Evolutionary conservation across 2,329 filamentous ascomycete species (phyloP), one percentile per base, ranked within the genome.

Genomic region (Lithohypha guttulata): DNA sequence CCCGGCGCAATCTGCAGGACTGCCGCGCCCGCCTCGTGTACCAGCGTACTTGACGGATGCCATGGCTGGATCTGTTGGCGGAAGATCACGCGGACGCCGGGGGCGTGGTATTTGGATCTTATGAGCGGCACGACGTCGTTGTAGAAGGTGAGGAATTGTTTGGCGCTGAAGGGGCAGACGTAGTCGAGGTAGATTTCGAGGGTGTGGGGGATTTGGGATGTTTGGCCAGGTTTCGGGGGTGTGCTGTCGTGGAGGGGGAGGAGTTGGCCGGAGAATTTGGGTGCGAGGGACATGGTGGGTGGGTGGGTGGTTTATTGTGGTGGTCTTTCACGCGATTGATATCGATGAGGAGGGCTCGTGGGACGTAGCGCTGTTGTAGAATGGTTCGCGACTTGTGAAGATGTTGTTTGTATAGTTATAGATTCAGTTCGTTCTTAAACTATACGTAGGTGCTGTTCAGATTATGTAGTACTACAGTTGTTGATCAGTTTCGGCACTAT

Each of bases 51-150:
- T 14, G 81, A 85, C 2, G 89, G 89, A 63, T 96, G 87, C 89
- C 89, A 94, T 10, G 86, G 85, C 65, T 94, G 86, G 54, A 95
- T 76, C 59, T 94, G 86, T 59, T 89, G 87, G 34, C 87, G 81
- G 69, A 95, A 84, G 54, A 96, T 74, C 51, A 93, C 69, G 52
- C 63, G 71, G 2, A 94, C 64, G 45, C 69, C 70, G 3, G 50
- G 48, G 43, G 66, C 69, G 17, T 64, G 52, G 47, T 81, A 77
- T 52, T 77, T 77, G 34, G 68, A 52, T 45, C 70, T 67, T 51
- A 93, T 69, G 33, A 74, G 59, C 1, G 83, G 79, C 43, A 75
- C 66, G 42, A 93, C 73, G 20, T 68, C 62, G 42, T 61, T 65
- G 61, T 80, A 79, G 51, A 95, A 63, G 2, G 82, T 89, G 47